Percentiles rank a stretch among this genome's conserved stretches.
phyloP scores from a whole-genome alignment of 495 filamentous ascomycete genomes.

The Extremus antarcticus region DNA sequence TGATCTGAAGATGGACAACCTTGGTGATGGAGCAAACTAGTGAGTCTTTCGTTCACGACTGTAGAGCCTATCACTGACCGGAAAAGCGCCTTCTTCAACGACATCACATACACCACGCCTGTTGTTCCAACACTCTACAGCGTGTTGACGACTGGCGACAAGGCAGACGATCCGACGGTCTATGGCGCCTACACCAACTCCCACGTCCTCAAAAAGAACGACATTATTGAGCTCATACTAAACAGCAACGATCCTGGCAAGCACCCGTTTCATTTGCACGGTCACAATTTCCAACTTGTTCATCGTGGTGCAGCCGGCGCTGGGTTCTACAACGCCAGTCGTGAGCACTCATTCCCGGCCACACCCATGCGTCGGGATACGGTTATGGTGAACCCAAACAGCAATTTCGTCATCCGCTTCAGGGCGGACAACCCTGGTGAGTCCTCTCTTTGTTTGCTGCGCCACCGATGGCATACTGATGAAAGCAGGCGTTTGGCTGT shows the following conservation, averaged over 20 bases:
- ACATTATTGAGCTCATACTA: conserved; percentile 66
- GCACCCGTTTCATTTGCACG: conserved; percentile 85
- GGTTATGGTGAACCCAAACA: conserved; percentile 39
- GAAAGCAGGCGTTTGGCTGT: conserved; percentile 52
- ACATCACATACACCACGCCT: conserved; percentile 60
- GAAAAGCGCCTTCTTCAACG: conserved; percentile 65
- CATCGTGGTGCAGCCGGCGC: conserved; percentile 42
- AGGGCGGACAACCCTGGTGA: conserved; percentile 52
- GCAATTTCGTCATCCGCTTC: conserved; percentile 38
- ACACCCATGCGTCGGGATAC: conserved; percentile 51
- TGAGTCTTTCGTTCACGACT: conserved; percentile 25
- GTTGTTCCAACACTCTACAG: conserved; percentile 77
- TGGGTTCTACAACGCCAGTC: conserved; percentile 34
- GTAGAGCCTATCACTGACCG: not conserved
- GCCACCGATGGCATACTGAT: not conserved
- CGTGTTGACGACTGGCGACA: conserved; percentile 51
- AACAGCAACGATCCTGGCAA: conserved; percentile 66
- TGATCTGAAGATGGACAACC: conserved; percentile 58
- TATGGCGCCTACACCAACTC: conserved; percentile 67
- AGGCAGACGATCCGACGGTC: conserved; percentile 50
- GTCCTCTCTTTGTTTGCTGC: not conserved
- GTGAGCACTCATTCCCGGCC: conserved; percentile 33
- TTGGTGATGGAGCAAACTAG: conserved; percentile 68
- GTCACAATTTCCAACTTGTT: conserved; percentile 70
- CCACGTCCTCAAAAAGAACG: conserved; percentile 52